Base-by-base conservation (phyloP, 2,329 filamentous ascomycete genomes). In the Penicillium sp. region DNA sequence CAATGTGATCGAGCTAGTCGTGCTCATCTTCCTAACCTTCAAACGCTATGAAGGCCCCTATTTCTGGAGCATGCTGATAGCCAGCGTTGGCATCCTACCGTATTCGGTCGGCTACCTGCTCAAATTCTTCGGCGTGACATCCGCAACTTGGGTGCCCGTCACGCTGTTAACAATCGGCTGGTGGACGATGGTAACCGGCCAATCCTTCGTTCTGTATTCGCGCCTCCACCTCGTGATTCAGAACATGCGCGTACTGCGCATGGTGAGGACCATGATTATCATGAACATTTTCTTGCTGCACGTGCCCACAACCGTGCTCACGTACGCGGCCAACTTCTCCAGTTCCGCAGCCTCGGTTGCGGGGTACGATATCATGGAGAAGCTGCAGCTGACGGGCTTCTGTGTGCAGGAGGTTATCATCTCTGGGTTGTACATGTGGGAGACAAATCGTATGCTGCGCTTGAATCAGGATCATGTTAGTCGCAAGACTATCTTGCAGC, bases 181-280 rank as follows among this genome's bases (percentile, higher is more conserved):
- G 75, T 76, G 75, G 59, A 51, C 68, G 1, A 81, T 82, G 77
- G 74, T 82, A 1, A 79, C 78, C 9, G 80, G 79, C 2, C 77
- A 81, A 59, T 76, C 75, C 0, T 61, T 81, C 15, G 79, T 83
- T 2, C 67, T 83, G 1, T 82, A 78, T 69, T 82, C 78, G 0
- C 73, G 80, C 4, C 70, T 83, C 3, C 78, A 82, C 55, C 67
- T 83, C 9, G 70, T 83, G 10, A 64, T 78, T 1, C 73, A 72
- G 37, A 75, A 77, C 26, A 63, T 66, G 2, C 63, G 60, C 0
- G 59, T 75, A 2, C 62, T 82, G 2, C 71, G 69, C 15, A 65
- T 69, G 34, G 72, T 79, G 0, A 70, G 79, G 2, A 69, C 61
- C 31, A 81, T 83, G 77, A 82, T 83, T 52, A 72, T 81, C 45